Conservation (phyloP, 2,329 filamentous ascomycete genomes). For the Penicillium janthinellum region DNA sequence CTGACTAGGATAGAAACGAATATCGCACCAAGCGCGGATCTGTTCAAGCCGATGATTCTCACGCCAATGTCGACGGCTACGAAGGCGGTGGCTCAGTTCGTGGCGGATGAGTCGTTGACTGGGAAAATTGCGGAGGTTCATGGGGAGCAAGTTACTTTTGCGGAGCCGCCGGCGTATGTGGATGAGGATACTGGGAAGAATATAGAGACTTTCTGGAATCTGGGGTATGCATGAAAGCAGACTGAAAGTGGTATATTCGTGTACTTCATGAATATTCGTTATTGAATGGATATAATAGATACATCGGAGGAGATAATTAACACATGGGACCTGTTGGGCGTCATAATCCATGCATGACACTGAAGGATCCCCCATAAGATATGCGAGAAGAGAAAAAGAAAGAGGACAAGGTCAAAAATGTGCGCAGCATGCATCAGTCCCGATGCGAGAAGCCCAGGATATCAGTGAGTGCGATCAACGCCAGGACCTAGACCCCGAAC, state of each 20-base stretch:
- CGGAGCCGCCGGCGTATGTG: slow-evolving; percentile 49
- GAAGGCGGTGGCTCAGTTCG: slow-evolving; percentile 48
- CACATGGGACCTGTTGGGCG: background rate
- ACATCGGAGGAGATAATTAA: background rate
- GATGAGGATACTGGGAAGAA: slow-evolving; percentile 54
- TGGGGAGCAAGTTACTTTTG: slow-evolving; percentile 52
- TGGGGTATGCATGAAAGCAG: slow-evolving; percentile 49
- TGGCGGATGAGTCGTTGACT: slow-evolving; percentile 44
- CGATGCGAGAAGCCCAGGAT: background rate
- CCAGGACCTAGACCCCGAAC: background rate
- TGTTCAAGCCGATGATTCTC: slow-evolving; percentile 53
- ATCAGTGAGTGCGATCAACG: background rate
- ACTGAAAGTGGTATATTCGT: background rate
- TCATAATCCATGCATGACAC: background rate
- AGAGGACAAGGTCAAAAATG: background rate
- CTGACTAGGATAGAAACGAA: slow-evolving; percentile 49
- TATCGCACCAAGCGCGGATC: slow-evolving; percentile 46
- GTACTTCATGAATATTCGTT: background rate
- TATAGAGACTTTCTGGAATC: slow-evolving; percentile 50
- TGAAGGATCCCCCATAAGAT: background rate
- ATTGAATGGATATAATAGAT: background rate
- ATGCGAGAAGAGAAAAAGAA: background rate
- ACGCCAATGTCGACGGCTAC: slow-evolving; percentile 55
- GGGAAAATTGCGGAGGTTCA: slow-evolving; percentile 57
- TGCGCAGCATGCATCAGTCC: background rate